Evolutionary conservation across 495 filamentous ascomycete genomes (phyloP).

Genomic region (Penicillium coprophilum): DNA sequence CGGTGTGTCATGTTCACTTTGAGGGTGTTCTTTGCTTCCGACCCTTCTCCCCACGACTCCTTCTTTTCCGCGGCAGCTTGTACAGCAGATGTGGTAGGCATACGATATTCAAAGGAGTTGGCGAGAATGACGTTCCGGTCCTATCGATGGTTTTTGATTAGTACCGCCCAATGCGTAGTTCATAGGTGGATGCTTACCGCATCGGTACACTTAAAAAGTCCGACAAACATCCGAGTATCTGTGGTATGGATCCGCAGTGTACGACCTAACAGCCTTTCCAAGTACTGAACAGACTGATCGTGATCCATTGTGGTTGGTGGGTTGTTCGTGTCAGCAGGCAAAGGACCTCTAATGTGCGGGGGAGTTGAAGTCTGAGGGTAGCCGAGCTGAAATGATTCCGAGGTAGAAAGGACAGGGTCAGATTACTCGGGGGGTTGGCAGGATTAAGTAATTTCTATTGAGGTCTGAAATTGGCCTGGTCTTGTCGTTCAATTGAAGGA

Average conservation of each 20-base stretch:
- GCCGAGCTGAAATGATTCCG: not conserved
- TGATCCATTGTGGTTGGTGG: slow-evolving; percentile 38
- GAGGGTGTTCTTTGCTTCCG: slow-evolving; percentile 35
- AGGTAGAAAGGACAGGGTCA: not conserved
- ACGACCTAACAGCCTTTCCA: slow-evolving; percentile 50
- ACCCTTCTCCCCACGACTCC: slow-evolving; percentile 24
- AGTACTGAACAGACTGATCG: slow-evolving; percentile 41
- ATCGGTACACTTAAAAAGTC: slow-evolving; percentile 92
- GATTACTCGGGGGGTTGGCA: not conserved
- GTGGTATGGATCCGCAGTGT: slow-evolving; percentile 74
- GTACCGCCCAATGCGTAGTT: slow-evolving; percentile 2
- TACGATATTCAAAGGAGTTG: slow-evolving; percentile 83
- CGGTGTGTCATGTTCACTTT: slow-evolving; percentile 75
- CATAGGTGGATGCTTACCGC: slow-evolving; percentile 52
- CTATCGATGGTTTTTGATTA: slow-evolving; percentile 36
- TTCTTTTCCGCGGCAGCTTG: slow-evolving; percentile 39
- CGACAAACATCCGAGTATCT: slow-evolving; percentile 85
- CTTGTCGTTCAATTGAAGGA: not conserved
- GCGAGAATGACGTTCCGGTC: slow-evolving; percentile 84
- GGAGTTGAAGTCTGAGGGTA: not conserved
- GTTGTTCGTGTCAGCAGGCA: slow-evolving; percentile 8
- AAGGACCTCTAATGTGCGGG: slow-evolving; percentile 27
- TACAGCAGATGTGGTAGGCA: slow-evolving; percentile 54
- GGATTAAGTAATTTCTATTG: not conserved
- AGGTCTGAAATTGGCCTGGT: not conserved